Conservation (phyloP, 2,329 filamentous ascomycete species). For the Verticillium longisporum region DNA sequence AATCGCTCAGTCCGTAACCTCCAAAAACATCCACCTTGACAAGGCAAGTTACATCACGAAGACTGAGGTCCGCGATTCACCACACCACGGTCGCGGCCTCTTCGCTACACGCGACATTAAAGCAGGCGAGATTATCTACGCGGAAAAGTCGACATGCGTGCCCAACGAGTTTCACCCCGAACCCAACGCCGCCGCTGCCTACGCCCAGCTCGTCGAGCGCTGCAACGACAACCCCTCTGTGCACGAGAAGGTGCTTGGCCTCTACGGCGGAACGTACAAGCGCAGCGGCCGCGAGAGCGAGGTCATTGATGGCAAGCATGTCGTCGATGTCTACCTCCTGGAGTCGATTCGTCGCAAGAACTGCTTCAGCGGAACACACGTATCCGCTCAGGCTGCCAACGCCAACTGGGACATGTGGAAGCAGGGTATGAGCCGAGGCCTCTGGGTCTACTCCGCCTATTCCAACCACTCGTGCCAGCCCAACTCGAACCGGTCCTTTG, state of each 20-base stretch:
- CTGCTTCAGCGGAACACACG: constrained; percentile 27
- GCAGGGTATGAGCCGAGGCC: constrained; percentile 16
- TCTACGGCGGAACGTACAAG: constrained; percentile 27
- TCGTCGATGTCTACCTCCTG: constrained; percentile 30
- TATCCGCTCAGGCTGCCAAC: constrained; percentile 20
- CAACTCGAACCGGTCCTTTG: constrained; percentile 23
- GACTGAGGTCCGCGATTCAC: constrained; percentile 22
- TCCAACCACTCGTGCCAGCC: constrained; percentile 29
- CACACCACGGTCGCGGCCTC: constrained; percentile 30
- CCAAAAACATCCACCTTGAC: constrained; percentile 11
- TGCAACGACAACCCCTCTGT: constrained; percentile 31
- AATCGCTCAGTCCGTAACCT: constrained; percentile 8
- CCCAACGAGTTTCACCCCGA: constrained; percentile 33
- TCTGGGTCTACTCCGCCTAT: constrained; percentile 26
- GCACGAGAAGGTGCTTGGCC: constrained; percentile 22
- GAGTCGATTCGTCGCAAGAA: constrained; percentile 33
- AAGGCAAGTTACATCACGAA: constrained; percentile 25
- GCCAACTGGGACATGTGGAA: constrained; percentile 12
- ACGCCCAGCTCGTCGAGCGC: constrained; percentile 30
- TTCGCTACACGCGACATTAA: constrained; percentile 29
- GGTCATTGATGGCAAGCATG: constrained; percentile 23
- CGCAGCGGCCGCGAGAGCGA: constrained; percentile 21
- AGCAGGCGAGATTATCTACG: constrained; percentile 32
- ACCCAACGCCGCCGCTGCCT: constrained; percentile 33
- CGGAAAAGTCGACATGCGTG: constrained; percentile 32